Base-by-base conservation (phyloP, 257 asterid species). In the Scutellaria baicalensis region DNA sequence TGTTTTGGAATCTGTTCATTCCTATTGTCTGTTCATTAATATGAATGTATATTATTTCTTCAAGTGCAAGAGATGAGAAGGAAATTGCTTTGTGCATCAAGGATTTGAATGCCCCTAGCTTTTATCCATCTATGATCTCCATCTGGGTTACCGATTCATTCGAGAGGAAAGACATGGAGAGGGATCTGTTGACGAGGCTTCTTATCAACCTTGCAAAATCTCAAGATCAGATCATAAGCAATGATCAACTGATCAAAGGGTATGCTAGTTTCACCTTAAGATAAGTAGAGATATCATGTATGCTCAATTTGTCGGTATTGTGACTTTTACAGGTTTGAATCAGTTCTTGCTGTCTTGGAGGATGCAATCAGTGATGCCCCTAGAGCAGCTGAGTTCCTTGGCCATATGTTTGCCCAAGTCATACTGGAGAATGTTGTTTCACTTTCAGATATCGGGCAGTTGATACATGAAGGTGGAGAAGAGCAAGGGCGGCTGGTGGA, bases 111-210 rank as follows among this genome's bases (percentile, higher is more conserved):
- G 36, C 90, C 54, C 92, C 96, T 14, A 77, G 81, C 83, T 88
- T 86, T 74, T 79, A 90, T 77, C 94, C 98, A 18, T 81, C 92
- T 9, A 88, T 93, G 96, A 79, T 93, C 56, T 85, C 95, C 69
- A 69, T 82, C 49, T 94, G 99, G 99, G 80, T 94, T 35, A 82
- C 66, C 0, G 95, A 94, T 74, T 94, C 99, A 38, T 94, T 94
- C 27, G 99, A 91, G 84, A 84, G 88, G 85, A 93, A 87, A 82
- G 97, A 89, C 71, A 61, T 67, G 84, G 96, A 90, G 75, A 85
- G 98, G 80, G 95, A 87, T 66, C 88, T 84, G 39, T 77, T 93
- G 74, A 77, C 94, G n/a, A 83, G 82, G 78, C 94, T 93, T 73
- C 92, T 93, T 6, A 50, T 88, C 47, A 75, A 74, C 80, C 91